Evolutionary conservation across 306 rosid species (phyloP).

Genomic region (Arachis stenosperma): DNA sequence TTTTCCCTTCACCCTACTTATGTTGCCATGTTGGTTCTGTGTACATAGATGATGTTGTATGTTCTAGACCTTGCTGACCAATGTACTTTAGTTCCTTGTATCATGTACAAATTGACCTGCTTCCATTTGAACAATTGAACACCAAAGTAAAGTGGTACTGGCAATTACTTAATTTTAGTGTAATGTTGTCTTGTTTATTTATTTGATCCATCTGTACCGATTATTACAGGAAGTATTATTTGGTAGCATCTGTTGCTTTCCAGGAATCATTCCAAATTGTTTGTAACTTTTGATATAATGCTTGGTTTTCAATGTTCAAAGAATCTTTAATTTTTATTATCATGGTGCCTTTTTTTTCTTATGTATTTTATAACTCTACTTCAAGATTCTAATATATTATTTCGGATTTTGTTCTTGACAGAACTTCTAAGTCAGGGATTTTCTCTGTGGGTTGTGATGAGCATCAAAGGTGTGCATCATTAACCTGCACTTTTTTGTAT

Average conservation of each 20-base stretch:
- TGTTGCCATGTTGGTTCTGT: background rate
- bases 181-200: conserved; percentile 12
- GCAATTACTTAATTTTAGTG: conserved; percentile 16
- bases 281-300: conserved; percentile 15
- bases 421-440: conserved; percentile 50
- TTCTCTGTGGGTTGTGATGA: conserved; percentile 45
- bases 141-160: conserved; percentile 31
- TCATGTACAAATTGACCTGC: background rate
- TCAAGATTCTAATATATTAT: conserved; percentile 30
- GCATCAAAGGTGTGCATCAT: conserved; percentile 62
- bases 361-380: conserved; percentile 22
- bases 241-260: conserved; percentile 22
- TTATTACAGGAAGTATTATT: background rate
- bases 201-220: conserved; percentile 20
- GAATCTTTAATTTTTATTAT: conserved; percentile 18
- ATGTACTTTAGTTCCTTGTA: background rate
- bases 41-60: background rate
- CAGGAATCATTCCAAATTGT: conserved; percentile 15
- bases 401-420: conserved; percentile 43
- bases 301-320: conserved; percentile 1
- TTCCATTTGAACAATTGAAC: background rate
- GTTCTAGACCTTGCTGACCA: conserved; percentile 5
- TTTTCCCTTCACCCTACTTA: no score
- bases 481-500: conserved; percentile 8
- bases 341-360: background rate